Evolutionary conservation across 768 basidiomycete species (phyloP).

Genomic region (Tephrocybe sp.): DNA sequence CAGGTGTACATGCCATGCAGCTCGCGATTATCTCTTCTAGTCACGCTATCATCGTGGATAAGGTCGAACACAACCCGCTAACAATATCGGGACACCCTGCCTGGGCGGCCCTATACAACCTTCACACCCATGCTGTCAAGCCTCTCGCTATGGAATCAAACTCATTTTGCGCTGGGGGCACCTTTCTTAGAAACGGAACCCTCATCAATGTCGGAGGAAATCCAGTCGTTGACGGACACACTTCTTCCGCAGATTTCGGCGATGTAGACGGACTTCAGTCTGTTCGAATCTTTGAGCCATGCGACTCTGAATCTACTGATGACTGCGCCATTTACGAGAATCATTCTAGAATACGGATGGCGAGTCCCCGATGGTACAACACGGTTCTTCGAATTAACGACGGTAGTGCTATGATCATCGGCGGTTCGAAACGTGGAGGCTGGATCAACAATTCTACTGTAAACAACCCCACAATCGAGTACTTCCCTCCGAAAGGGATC

Average conservation of each 20-base stretch:
- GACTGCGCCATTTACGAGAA: conserved; percentile 67
- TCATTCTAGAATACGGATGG: conserved; percentile 64
- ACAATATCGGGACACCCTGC: conserved; percentile 74
- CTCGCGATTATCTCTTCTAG: conserved; percentile 64
- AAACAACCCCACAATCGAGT: conserved; percentile 83
- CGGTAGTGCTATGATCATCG: conserved; percentile 83
- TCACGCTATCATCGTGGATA: conserved; percentile 77
- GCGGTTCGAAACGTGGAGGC: conserved; percentile 78
- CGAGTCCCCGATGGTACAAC: conserved; percentile 80
- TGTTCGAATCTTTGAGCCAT: conserved; percentile 71
- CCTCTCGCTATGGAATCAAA: conserved; percentile 72
- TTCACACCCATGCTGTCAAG: conserved; percentile 58
- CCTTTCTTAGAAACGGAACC: conserved; percentile 76
- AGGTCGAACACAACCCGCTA: conserved; percentile 84
- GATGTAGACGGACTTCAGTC: conserved; percentile 74
- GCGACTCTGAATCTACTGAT: conserved; percentile 44
- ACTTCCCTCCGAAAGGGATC: conserved; percentile 78
- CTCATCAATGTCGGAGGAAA: conserved; percentile 82
- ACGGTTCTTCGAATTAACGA: conserved; percentile 69
- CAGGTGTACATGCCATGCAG: conserved; percentile 82
- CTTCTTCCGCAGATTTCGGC: conserved; percentile 72
- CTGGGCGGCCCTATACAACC: conserved; percentile 76
- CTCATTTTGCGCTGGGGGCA: conserved; percentile 85
- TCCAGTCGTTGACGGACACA: conserved; percentile 65
- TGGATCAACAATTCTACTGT: conserved; percentile 84